Percentiles rank a stretch among this genome's conserved stretches.
These are phyloP conservation scores for Acer saccharum DNA, from an alignment of 345 rosid genomes.

Conservation along the genomic window DNA sequence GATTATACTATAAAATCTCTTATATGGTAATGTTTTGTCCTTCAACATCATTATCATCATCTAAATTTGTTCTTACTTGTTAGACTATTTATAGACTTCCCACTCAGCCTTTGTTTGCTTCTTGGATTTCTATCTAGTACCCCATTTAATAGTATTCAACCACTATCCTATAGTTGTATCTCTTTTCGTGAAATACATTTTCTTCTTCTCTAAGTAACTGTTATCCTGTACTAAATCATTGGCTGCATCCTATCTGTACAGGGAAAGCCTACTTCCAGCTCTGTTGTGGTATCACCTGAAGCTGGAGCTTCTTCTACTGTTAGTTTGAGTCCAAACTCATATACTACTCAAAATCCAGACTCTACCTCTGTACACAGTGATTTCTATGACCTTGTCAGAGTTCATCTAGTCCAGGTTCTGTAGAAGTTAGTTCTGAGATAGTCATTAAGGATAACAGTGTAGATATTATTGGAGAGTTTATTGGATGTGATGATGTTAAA, in stretches of 20 bases:
- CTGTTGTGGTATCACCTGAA: conserved; percentile 41
- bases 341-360: conserved; percentile 49
- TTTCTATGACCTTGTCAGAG: conserved; percentile 44
- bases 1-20: not conserved
- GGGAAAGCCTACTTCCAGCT: conserved; percentile 53
- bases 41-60: not conserved
- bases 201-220: conserved; percentile 7
- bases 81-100: not conserved
- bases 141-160: not conserved
- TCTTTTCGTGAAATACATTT: not conserved
- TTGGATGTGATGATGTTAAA: conserved; percentile 32
- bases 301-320: conserved; percentile 39
- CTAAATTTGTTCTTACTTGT: not conserved
- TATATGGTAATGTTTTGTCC: not conserved
- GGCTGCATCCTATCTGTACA: conserved; percentile 29
- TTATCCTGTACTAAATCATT: conserved; percentile 15
- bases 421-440: conserved; percentile 63
- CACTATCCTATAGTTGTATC: not conserved
- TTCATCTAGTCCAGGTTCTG: conserved; percentile 54
- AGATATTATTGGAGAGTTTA: conserved; percentile 34
- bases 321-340: conserved; percentile 44
- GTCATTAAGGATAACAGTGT: conserved; percentile 33
- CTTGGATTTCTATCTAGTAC: not conserved
- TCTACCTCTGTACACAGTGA: conserved; percentile 45
- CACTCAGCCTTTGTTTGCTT: not conserved